These are phyloP conservation scores for Pseudozyma sp. DNA, from an alignment of 1,284 basidiomycete species.

Conservation along the genomic window DNA sequence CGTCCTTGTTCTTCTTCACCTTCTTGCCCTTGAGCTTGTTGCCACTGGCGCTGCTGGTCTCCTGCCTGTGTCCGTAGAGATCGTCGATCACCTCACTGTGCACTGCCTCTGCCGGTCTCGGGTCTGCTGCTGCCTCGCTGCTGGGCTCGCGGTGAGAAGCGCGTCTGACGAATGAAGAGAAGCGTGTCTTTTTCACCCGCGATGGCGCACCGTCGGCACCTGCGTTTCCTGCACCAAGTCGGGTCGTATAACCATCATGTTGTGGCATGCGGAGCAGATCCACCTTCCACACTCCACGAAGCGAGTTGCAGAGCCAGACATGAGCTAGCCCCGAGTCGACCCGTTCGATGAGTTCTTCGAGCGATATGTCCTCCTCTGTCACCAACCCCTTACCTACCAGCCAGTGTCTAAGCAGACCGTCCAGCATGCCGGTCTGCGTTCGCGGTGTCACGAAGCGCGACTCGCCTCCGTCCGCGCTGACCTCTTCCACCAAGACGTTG, in stretches of 20 bases:
- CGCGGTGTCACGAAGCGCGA: slow-evolving; percentile 43
- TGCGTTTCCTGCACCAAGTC: background rate
- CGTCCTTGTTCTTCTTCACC: slow-evolving; percentile 23
- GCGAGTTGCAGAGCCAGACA: slow-evolving; percentile 50
- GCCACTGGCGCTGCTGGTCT: slow-evolving; percentile 2
- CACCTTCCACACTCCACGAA: slow-evolving; percentile 40
- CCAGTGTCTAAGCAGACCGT: slow-evolving; percentile 43
- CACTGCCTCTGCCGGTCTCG: slow-evolving; percentile 6
- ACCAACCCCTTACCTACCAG: slow-evolving; percentile 35
- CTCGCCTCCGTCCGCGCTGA: slow-evolving; percentile 3
- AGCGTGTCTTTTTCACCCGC: slow-evolving; percentile 28
- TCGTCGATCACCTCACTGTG: slow-evolving; percentile 37
- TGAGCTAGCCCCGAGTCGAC: slow-evolving; percentile 17
- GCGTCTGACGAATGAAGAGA: slow-evolving; percentile 28
- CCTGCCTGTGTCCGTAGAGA: slow-evolving; percentile 35
- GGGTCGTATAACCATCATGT: background rate
- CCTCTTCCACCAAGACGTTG: slow-evolving; percentile 38
- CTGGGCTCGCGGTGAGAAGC: slow-evolving; percentile 1
- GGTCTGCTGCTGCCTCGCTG: background rate
- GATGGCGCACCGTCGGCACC: background rate
- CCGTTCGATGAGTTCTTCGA: slow-evolving; percentile 21
- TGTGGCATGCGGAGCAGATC: slow-evolving; percentile 24
- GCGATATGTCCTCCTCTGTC: slow-evolving; percentile 24
- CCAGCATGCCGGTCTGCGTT: slow-evolving; percentile 38
- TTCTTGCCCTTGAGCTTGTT: slow-evolving; percentile 17